Evolutionary conservation across 2,329 filamentous ascomycete genomes (phyloP).

Genomic region (Zymoseptoria tritici): DNA sequence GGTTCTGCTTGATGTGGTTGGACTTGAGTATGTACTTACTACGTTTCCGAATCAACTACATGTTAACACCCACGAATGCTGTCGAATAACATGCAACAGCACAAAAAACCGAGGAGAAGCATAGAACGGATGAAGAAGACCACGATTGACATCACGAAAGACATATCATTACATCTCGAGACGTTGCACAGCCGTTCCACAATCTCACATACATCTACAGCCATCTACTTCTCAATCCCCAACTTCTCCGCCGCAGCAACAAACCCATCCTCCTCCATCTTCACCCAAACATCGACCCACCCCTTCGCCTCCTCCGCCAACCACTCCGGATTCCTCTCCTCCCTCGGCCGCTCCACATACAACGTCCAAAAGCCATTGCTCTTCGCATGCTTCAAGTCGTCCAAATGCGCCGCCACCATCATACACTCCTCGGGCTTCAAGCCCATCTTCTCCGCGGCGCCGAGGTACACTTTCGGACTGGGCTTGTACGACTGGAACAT

Average conservation of each 20-base stretch:
- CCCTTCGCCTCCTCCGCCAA: constrained; percentile 45
- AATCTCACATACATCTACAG: constrained; percentile 2
- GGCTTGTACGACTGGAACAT: constrained; percentile 72
- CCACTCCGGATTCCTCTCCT: constrained; percentile 55
- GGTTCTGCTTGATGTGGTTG: neutral
- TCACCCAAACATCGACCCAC: constrained; percentile 61
- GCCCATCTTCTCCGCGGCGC: constrained; percentile 54
- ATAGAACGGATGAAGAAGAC: neutral
- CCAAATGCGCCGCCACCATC: constrained; percentile 70
- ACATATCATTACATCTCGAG: neutral
- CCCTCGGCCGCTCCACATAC: constrained; percentile 61
- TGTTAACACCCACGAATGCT: neutral
- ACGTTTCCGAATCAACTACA: neutral
- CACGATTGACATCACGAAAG: neutral
- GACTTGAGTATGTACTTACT: neutral
- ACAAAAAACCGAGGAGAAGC: neutral
- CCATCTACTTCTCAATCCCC: constrained; percentile 12
- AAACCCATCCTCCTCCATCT: constrained; percentile 44
- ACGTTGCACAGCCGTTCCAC: neutral
- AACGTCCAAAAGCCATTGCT: constrained; percentile 59
- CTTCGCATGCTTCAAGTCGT: constrained; percentile 61
- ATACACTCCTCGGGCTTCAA: constrained; percentile 55
- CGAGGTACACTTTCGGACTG: constrained; percentile 57
- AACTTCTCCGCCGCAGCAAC: constrained; percentile 36
- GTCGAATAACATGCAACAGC: neutral